These are phyloP conservation scores for Saccharomycopsis sp. DNA, from an alignment of 805 yeast species.

Conservation along the genomic window DNA sequence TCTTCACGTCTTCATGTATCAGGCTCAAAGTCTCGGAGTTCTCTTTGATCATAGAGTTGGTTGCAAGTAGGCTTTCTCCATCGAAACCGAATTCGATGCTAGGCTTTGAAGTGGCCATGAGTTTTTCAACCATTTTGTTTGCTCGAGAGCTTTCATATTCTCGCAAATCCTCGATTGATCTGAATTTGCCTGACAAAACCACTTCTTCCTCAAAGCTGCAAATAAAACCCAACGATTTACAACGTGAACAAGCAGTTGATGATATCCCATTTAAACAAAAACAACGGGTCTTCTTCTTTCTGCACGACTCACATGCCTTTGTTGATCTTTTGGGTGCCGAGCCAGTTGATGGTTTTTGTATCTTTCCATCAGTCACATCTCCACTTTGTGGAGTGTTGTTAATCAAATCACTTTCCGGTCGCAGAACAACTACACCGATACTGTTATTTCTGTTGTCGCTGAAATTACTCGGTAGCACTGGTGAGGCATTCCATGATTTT, in stretches of 20 bases:
- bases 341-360: too few relatives aligned
- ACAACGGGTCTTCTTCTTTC: constrained; percentile 36
- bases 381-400: too few relatives aligned
- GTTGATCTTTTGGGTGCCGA: too few relatives aligned
- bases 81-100: too few relatives aligned
- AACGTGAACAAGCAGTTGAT: constrained; percentile 42
- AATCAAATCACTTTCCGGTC: too few relatives aligned
- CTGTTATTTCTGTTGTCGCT: too few relatives aligned
- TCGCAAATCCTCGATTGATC: constrained; percentile 7
- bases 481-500: too few relatives aligned
- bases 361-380: too few relatives aligned
- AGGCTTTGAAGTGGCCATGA: constrained; percentile 4
- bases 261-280: constrained; percentile 29
- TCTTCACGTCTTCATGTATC: constrained; percentile 22
- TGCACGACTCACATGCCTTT: constrained; percentile 29
- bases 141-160: constrained; percentile 3
- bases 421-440: too few relatives aligned
- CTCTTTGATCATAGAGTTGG: constrained; percentile 16
- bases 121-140: neutral
- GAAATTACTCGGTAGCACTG: too few relatives aligned
- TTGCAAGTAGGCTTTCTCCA: neutral
- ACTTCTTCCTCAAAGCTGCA: constrained; percentile 38
- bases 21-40: constrained; percentile 5
- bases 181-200: constrained; percentile 10
- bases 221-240: constrained; percentile 32